A percentile compares a stretch with the other conserved stretches of the same genome.
These are phyloP conservation scores for Nicotiana benthamiana DNA, from an alignment of 257 asterid genomes.

Conservation along the genomic window DNA sequence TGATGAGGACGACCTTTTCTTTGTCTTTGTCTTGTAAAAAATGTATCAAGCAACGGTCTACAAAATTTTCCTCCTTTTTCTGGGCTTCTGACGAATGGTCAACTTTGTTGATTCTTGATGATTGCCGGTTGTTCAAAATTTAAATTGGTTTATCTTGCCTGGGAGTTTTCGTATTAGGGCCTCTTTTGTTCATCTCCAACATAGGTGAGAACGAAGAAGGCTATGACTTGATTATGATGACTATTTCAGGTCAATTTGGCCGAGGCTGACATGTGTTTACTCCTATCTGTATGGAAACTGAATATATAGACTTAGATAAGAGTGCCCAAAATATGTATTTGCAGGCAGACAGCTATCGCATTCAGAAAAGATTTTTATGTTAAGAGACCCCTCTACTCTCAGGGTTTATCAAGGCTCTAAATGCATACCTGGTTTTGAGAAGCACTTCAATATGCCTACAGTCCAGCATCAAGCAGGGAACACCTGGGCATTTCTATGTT, in stretches of 20 bases:
- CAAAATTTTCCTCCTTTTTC: not conserved
- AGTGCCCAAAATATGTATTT: not conserved
- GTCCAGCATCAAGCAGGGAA: not conserved
- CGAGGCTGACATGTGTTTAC: not conserved
- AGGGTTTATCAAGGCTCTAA: not conserved
- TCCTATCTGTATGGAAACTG: not conserved
- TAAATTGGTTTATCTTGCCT: not conserved
- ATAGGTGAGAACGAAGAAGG: not conserved
- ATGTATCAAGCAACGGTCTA: not conserved
- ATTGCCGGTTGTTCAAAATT: not conserved
- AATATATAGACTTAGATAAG: not conserved
- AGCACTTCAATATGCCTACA: not conserved
- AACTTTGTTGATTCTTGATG: not conserved
- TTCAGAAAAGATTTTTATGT: not conserved
- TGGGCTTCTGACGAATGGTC: not conserved
- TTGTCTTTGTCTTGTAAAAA: not conserved
- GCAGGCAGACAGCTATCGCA: not conserved
- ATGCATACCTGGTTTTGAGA: not conserved
- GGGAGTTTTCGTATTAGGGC: not conserved
- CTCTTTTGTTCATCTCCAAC: not conserved
- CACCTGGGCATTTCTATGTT: not conserved
- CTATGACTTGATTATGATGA: not conserved
- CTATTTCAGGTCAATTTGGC: constrained; percentile 5
- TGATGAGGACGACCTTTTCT: not conserved
- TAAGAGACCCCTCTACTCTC: not conserved